phyloP scores from a whole-genome alignment of 2,329 filamentous ascomycete species.

The Pseudocercospora cruenta region DNA sequence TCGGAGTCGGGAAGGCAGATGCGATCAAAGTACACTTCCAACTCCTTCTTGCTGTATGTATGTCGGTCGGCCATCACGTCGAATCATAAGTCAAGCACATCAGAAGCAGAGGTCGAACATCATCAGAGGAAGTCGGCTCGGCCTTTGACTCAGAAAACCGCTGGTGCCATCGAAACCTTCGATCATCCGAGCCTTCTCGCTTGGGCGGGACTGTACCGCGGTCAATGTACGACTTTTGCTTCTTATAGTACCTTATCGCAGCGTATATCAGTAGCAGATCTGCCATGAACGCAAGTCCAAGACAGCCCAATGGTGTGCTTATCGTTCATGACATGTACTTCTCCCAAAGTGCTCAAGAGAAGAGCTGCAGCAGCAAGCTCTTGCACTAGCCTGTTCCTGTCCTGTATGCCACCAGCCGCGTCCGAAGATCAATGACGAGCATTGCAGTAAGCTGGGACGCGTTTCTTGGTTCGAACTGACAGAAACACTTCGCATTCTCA shows the following conservation, averaged over 20 bases:
- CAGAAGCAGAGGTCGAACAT: not conserved
- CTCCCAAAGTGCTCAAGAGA: not conserved
- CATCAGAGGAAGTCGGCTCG: not conserved
- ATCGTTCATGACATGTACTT: not conserved
- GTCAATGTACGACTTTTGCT: not conserved
- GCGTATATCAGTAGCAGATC: not conserved
- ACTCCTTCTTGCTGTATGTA: constrained; percentile 23
- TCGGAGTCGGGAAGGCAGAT: constrained; percentile 30
- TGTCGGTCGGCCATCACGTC: constrained; percentile 16
- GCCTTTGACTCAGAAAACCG: not conserved
- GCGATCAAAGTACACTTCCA: constrained; percentile 34
- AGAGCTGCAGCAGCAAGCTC: not conserved
- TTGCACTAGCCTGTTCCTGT: constrained; percentile 2
- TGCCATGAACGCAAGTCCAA: not conserved
- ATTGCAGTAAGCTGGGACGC: not conserved
- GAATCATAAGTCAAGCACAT: not conserved
- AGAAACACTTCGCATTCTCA: not conserved
- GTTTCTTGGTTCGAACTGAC: not conserved
- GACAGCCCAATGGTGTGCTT: not conserved
- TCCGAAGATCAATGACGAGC: constrained; percentile 1
- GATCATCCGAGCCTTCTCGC: not conserved
- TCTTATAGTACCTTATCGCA: not conserved
- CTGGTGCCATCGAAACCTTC: constrained; percentile 1
- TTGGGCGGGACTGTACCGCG: not conserved
- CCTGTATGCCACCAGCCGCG: not conserved